Evolutionary conservation across 163 green algal species (phyloP).

Genomic region (Volvox carteri): DNA sequence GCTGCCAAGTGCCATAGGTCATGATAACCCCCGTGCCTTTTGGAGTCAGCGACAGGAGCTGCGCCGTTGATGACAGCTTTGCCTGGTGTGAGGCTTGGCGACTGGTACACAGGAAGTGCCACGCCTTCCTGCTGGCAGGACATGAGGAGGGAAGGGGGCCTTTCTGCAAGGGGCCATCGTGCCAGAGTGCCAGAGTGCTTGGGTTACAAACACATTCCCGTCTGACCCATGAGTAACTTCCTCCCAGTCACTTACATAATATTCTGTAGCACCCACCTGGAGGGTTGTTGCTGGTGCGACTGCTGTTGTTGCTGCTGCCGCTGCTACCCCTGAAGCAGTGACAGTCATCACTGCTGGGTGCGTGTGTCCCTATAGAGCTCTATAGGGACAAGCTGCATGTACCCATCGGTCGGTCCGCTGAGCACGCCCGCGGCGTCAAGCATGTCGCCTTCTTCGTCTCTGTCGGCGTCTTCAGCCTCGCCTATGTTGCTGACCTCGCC

Average conservation of each 20-base stretch:
- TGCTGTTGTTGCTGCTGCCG: not conserved
- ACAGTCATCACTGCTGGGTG: not conserved
- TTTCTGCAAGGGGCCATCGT: not conserved
- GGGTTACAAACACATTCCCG: not conserved
- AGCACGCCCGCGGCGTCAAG: not conserved
- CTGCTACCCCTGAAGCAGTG: not conserved
- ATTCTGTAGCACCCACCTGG: not conserved
- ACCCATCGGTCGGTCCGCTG: not conserved
- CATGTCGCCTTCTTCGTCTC: not conserved
- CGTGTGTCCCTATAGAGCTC: not conserved
- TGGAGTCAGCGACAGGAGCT: no score
- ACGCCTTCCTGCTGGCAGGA: not conserved
- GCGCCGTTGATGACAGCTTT: no score
- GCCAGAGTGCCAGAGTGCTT: not conserved
- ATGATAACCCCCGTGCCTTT: no score
- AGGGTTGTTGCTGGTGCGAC: not conserved
- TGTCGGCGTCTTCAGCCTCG: not conserved
- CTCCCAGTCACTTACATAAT: no score
- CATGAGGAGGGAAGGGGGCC: no score
- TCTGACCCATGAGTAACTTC: not conserved
- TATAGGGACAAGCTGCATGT: not conserved
- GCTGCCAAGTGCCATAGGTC: no score
- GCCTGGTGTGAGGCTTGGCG: no score
- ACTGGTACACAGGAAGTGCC: no score
- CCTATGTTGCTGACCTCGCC: not conserved